Evolutionary conservation across 75 land plant genomes (phyloP), one percentile per base, ranked within the genome.

Genomic region (Azolla pinnata): DNA sequence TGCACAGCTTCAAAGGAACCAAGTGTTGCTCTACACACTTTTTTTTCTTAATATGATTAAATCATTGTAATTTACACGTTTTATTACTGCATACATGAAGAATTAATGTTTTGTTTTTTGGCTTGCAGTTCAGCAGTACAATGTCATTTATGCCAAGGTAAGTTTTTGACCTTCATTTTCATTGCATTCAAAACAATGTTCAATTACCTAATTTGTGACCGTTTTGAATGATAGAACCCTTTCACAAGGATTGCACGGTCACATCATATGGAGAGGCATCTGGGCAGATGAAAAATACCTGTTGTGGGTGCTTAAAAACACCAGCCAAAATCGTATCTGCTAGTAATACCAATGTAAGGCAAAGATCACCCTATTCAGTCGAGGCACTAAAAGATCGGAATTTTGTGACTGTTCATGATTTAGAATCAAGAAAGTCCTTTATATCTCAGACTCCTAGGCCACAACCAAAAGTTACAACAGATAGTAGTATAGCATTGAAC

Each of bases 91-190:
- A 53, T 10, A 57, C 55, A 28, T 54, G 0, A 9, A 40, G 9
- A 16, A n/a, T 19, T 29, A 9, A 28, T 54, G 31, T 7, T 27
- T 25, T 25, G 4, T 54, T 29, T 29, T 16, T 54, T 54, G 12
- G 25, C 52, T 44, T 73, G 12, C 78, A 82, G 81, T 62, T 40
- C 65, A 72, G 73, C 79, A 16, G 68, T 70, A 57, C 72, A 58
- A 56, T 83, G 86, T 60, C 48, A 52, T 21, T 21, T 25, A 25
- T 83, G 86, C 62, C 64, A 72, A 83, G 86, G 86, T 82, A 78
- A 50, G 35, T 30, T 45, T 19, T 12, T 57, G n/a, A 30, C 3
- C 26, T 0, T 31, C 10, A 4, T 17, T 49, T 48, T 48, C 3
- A 0, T 40, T 7, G 51, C 23, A 20, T 20, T 1, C 31, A 18